Evolutionary conservation across 2,329 filamentous ascomycete species (phyloP), one percentile per base, ranked within the genome.

Genomic region (Aspergillus sojae): DNA sequence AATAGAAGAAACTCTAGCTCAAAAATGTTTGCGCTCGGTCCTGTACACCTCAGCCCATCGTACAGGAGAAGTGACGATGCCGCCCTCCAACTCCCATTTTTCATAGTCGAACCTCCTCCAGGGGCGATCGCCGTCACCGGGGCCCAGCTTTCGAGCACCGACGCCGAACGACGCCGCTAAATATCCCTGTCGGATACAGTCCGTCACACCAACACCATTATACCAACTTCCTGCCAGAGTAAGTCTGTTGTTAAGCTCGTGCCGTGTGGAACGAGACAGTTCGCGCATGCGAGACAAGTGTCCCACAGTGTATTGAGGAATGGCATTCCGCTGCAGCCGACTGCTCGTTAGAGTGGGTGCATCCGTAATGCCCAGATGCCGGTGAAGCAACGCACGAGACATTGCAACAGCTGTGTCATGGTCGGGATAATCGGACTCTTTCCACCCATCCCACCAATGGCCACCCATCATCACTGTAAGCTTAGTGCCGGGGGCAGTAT

Each of bases 401-500:
- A 94, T 90, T 6, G 78, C 74, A 30, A 91, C 80, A 19, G 88
- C 93, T 68, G 91, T 85, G 16, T 89, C 82, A 65, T 89, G 84
- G 57, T 85, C 81, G 0, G 93, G 93, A 62, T 86, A 87, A 45
- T 82, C 79, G 2, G 77, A 71, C 56, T 73, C 53, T 68, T 70
- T 72, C 81, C 85, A 88, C 62, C 82, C 85, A 75, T 93, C 85
- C 92, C 92, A 98, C 86, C 92, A 93, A 79, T 97, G 93, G 1
- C 95, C 95, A 63, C 95, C 95, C 62, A 99, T 82, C 88, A 99
- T 96, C 70, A 98, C 91, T 19, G 94, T 97, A 59, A 98, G 79
- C 77, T 96, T 97, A 16, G 93, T 96, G 28, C 92, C 93, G 0
- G 76, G 73, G 1, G 77, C 82, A 4, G 79, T 82, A 73, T 90